Conservation (phyloP, 2,329 filamentous ascomycete species). For the Massarina eburnea region DNA sequence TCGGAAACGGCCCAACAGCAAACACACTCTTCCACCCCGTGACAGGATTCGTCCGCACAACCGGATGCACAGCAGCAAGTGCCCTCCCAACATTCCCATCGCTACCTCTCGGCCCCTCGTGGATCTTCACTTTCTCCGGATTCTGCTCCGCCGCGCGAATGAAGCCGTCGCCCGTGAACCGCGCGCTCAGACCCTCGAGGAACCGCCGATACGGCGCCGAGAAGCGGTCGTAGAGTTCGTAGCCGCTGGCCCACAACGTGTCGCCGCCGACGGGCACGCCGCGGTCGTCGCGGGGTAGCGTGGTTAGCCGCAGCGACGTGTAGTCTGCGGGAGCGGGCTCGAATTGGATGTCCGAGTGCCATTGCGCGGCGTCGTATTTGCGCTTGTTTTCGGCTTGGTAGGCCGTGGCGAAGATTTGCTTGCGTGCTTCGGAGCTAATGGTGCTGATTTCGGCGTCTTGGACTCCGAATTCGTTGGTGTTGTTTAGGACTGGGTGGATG, state of each 20-base stretch:
- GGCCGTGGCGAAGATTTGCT: slow-evolving; percentile 25
- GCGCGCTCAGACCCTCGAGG: slow-evolving; percentile 47
- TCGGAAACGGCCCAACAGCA: slow-evolving; percentile 34
- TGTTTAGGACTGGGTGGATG: slow-evolving; percentile 57
- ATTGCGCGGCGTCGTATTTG: slow-evolving; percentile 48
- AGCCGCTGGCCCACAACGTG: slow-evolving; percentile 69
- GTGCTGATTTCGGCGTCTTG: slow-evolving; percentile 40
- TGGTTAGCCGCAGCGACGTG: slow-evolving; percentile 56
- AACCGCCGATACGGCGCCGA: slow-evolving; percentile 52
- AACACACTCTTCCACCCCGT: slow-evolving; percentile 59
- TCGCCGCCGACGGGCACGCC: slow-evolving; percentile 45
- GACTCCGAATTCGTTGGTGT: slow-evolving; percentile 28
- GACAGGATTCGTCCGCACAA: slow-evolving; percentile 59
- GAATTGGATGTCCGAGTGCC: slow-evolving; percentile 66
- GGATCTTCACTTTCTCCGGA: slow-evolving; percentile 43
- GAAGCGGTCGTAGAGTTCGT: slow-evolving; percentile 67
- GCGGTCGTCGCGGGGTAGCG: slow-evolving; percentile 50
- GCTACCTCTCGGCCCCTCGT: slow-evolving; percentile 50
- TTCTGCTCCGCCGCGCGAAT: slow-evolving; percentile 39
- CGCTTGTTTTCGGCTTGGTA: slow-evolving; percentile 35
- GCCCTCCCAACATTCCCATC: slow-evolving; percentile 53
- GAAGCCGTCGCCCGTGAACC: slow-evolving; percentile 40
- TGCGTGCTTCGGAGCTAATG: slow-evolving; percentile 35
- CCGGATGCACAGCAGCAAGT: slow-evolving; percentile 53
- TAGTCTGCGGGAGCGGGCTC: slow-evolving; percentile 67